These are phyloP conservation scores for Fusarium beomiforme DNA, from an alignment of 2,329 filamentous ascomycete genomes.

Conservation along the genomic window DNA sequence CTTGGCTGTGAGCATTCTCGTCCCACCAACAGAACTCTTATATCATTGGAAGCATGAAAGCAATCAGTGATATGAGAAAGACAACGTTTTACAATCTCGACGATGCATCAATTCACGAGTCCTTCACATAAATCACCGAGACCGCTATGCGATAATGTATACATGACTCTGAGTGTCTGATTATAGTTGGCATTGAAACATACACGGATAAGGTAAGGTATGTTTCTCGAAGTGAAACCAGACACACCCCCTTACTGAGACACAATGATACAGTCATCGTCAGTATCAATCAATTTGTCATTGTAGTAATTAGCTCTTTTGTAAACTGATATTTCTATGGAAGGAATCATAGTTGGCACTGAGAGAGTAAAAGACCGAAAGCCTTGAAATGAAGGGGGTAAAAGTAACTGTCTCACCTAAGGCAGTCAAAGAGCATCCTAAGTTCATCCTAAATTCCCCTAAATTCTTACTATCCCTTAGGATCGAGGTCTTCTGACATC, in stretches of 20 bases:
- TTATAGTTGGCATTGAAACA: neutral
- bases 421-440: no score
- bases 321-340: neutral
- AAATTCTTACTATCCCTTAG: no score
- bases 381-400: no score
- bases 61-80: neutral
- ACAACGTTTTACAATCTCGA: neutral
- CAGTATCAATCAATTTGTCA: neutral
- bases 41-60: neutral
- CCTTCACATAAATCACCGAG: neutral
- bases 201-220: neutral
- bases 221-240: neutral
- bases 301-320: neutral
- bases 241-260: neutral
- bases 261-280: neutral
- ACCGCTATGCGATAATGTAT: neutral
- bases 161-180: neutral
- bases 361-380: no score
- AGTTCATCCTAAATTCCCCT: no score
- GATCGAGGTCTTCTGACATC: no score
- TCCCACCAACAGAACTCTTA: neutral
- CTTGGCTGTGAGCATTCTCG: neutral
- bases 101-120: neutral
- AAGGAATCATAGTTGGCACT: no score
- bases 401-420: no score